A percentile compares a stretch with the other conserved stretches of the same genome.
phyloP scores from a whole-genome alignment of 1,139 yeast species.

The Yamadazyma atlantica region DNA sequence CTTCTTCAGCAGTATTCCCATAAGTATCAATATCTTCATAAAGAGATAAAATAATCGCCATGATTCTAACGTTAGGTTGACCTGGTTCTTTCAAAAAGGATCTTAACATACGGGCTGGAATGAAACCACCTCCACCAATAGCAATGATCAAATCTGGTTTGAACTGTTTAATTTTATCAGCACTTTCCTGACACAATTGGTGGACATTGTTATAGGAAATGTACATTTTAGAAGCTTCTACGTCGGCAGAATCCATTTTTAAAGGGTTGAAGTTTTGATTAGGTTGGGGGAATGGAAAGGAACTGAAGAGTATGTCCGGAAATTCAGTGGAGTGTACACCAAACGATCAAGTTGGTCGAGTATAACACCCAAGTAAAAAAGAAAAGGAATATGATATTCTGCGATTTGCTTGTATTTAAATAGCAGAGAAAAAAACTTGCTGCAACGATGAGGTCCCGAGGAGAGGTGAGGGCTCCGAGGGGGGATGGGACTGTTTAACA shows the following conservation, averaged over 20 bases:
- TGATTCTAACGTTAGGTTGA: constrained; percentile 84
- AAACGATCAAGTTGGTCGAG: background rate
- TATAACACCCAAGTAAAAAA: background rate
- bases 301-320: background rate
- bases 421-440: background rate
- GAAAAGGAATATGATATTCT: background rate
- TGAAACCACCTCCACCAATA: constrained; percentile 92
- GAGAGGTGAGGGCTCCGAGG: background rate
- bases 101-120: constrained; percentile 93
- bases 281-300: background rate
- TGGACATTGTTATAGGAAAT: constrained; percentile 91
- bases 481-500: too few relatives aligned
- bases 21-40: constrained; percentile 77
- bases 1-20: constrained; percentile 58
- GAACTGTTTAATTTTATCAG: constrained; percentile 65
- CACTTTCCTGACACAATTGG: constrained; percentile 86
- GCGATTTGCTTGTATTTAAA: background rate
- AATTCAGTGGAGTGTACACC: background rate
- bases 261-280: background rate
- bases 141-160: constrained; percentile 90
- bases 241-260: constrained; percentile 32
- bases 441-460: too few relatives aligned
- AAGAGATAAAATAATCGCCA: constrained; percentile 88
- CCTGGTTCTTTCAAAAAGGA: constrained; percentile 87
- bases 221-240: constrained; percentile 60